Evolutionary conservation across 164 flowering plant species (phyloP), one percentile per base, ranked within the genome.

Genomic region (Vitis cinerea): DNA sequence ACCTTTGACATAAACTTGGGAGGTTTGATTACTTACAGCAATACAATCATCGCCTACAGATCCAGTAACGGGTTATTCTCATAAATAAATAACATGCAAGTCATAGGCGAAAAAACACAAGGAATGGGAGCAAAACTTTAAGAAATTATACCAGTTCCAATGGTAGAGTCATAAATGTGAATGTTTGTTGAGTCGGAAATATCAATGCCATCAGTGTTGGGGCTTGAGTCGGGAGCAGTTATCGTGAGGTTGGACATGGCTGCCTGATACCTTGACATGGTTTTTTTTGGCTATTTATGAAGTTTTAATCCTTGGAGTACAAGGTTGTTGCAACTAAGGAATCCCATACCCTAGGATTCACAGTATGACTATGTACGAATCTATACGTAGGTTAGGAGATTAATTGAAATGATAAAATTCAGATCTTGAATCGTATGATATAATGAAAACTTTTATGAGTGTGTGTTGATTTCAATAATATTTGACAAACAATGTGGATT

Each of bases 141-240:
- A 64, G 29, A 53, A 27, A 54, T 11, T 3, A 3, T 69, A 72
- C 83, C 83, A 6, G 83, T 73, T 65, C 50, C 74, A 23, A 80
- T 74, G 9, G 0, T 14, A 37, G 51, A 37, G 51, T 66, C 2
- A 2, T 9, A 55, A 9, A 80, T 62, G 0, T 54, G 17, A 29
- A 80, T 50, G 8, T 59, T 13, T 6, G 48, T 50, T 0, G 80
- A 74, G n/a, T 48, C 0, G 10, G 60, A 1, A 1, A 80, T 59
- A 30, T 80, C 65, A 47, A 80, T 77, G 12, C 83, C 83, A 67
- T 77, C 83, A 4, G 83, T 77, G 72, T 80, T 80, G 37, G 83
- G 80, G 63, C 80, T 76, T 0, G 10, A 3, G 5, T 30, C 68
- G 0, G 82, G 82, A 0, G 82, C 76, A 4, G 29, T 17, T 49